Conservation (phyloP, 768 basidiomycete genomes). For the Tylopilus sp. region DNA sequence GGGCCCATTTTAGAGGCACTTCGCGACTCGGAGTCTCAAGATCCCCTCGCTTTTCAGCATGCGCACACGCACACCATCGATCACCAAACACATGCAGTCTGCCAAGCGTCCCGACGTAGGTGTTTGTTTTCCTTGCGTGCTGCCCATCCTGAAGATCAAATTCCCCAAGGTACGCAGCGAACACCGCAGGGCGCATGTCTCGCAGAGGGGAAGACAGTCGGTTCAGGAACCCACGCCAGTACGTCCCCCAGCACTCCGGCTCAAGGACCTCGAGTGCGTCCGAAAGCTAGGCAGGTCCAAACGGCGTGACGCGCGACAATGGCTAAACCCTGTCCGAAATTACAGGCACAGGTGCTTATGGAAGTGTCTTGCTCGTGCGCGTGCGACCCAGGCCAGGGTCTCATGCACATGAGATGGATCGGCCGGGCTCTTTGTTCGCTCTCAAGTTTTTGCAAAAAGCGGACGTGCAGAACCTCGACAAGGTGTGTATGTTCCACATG, state of each 20-base stretch:
- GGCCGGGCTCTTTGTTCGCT: conserved; percentile 39
- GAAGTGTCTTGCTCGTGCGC: conserved; percentile 41
- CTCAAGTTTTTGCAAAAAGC: conserved; percentile 43
- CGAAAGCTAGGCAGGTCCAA: conserved; percentile 36
- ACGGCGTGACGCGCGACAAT: not conserved
- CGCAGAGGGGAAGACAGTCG: conserved; percentile 10
- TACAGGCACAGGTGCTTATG: conserved; percentile 43
- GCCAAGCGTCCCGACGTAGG: conserved; percentile 11
- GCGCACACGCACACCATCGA: conserved; percentile 15
- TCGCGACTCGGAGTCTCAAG: not conserved
- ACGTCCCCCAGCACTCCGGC: conserved; percentile 35
- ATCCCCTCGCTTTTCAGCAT: not conserved
- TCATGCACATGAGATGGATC: conserved; percentile 31
- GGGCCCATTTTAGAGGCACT: not conserved
- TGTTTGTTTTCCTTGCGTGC: not conserved
- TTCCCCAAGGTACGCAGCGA: conserved; percentile 17
- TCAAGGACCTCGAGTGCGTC: conserved; percentile 42
- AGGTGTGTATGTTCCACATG: conserved; percentile 16
- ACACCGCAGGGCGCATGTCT: conserved; percentile 10
- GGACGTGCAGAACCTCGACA: conserved; percentile 31
- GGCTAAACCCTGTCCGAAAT: conserved; percentile 2
- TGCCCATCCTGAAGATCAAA: conserved; percentile 1
- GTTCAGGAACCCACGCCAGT: conserved; percentile 30
- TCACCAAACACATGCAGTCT: conserved; percentile 1
- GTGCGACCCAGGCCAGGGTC: conserved; percentile 29